Conservation (phyloP, 805 yeast genomes). For the Candida sanyiensis region DNA sequence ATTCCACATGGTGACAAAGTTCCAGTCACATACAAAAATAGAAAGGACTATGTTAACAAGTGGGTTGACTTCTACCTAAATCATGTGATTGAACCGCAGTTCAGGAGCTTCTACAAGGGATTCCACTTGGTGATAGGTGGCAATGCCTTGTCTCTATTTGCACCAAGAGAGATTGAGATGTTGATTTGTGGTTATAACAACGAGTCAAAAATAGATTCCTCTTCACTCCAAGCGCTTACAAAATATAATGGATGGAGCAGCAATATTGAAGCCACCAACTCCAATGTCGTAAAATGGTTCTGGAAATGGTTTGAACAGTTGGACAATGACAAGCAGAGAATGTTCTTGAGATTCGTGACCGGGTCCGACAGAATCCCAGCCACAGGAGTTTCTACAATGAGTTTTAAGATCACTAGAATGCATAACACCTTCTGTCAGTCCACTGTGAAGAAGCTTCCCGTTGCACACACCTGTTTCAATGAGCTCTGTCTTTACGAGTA, state of each 20-base stretch:
- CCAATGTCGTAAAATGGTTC: constrained; percentile 64
- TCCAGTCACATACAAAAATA: constrained; percentile 54
- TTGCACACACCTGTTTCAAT: constrained; percentile 93
- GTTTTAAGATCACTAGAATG: constrained; percentile 60
- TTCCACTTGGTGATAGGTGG: constrained; percentile 75
- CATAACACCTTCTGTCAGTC: constrained; percentile 23
- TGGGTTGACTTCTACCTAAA: constrained; percentile 59
- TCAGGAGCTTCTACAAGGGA: constrained; percentile 59
- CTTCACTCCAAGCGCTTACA: constrained; percentile 63
- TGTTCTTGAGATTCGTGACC: constrained; percentile 69
- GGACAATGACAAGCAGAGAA: constrained; percentile 45
- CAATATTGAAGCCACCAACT: constrained; percentile 31
- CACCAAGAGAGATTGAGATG: constrained; percentile 75
- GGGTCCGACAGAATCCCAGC: constrained; percentile 93
- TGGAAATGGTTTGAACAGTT: constrained; percentile 69
- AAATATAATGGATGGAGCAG: constrained; percentile 62
- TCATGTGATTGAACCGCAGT: constrained; percentile 46
- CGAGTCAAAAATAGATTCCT: constrained; percentile 58
- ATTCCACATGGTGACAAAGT: constrained; percentile 50
- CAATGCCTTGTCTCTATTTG: constrained; percentile 71
- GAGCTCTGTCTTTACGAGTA: constrained; percentile 77
- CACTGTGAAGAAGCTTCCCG: constrained; percentile 55
- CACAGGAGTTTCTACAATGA: constrained; percentile 75
- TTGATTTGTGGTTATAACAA: constrained; percentile 67
- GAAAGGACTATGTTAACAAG: constrained; percentile 52